These are phyloP conservation scores for Ceriops zippeliana DNA, from an alignment of 345 rosid species.

Conservation along the genomic window DNA sequence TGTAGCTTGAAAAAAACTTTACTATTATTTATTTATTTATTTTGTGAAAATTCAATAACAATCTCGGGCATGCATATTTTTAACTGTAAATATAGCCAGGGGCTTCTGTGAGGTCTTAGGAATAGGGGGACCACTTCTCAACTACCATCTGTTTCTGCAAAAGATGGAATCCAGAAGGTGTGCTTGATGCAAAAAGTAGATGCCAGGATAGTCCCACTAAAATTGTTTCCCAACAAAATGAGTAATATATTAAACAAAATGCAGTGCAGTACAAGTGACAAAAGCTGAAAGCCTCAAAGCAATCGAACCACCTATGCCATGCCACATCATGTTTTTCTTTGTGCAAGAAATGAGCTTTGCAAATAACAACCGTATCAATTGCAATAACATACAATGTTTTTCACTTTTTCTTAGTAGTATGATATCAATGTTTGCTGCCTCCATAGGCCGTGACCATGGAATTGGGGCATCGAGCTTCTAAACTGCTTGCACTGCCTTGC, in stretches of 20 bases:
- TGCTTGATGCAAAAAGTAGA: slow-evolving; percentile 11
- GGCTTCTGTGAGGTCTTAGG: slow-evolving; percentile 15
- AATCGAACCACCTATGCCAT: slow-evolving; percentile 16
- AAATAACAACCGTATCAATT: slow-evolving; percentile 30
- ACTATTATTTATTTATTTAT: slow-evolving; percentile 20
- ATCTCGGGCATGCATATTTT: slow-evolving; percentile 59
- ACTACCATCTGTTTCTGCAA: slow-evolving; percentile 39
- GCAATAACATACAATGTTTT: slow-evolving; percentile 23
- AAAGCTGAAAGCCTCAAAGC: slow-evolving; percentile 36
- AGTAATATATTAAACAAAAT: slow-evolving; percentile 12
- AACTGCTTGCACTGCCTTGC: slow-evolving; percentile 23
- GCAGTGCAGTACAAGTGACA: slow-evolving; percentile 24
- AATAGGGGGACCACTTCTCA: slow-evolving; percentile 70
- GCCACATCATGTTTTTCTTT: slow-evolving; percentile 8
- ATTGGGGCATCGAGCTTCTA: slow-evolving; percentile 53
- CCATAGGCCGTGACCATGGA: slow-evolving; percentile 54
- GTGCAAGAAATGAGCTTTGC: slow-evolving; percentile 1
- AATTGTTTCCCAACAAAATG: slow-evolving; percentile 28
- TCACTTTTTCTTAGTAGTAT: slow-evolving; percentile 21
- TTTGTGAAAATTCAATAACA: slow-evolving; percentile 39
- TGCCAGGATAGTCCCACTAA: slow-evolving; percentile 31
- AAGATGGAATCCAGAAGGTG: slow-evolving; percentile 22
- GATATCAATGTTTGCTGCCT: slow-evolving; percentile 36
- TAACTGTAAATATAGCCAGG: slow-evolving; percentile 28
- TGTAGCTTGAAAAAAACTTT: slow-evolving; percentile 51